Evolutionary conservation across 306 rosid genomes (phyloP).

Genomic region (Begonia loranthoides): DNA sequence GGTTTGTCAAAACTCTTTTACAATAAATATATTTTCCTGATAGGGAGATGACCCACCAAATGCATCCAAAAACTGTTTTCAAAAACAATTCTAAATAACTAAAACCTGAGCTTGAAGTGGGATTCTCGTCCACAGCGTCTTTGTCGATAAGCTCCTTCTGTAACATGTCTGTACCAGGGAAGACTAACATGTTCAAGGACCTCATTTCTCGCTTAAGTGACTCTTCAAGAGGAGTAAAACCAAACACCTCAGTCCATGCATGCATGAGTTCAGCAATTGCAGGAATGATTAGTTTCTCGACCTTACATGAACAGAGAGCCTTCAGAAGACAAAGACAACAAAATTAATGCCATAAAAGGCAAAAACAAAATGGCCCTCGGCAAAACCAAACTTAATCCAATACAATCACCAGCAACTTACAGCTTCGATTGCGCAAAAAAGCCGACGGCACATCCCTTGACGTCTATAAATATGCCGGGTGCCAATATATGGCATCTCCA

Average conservation of each 20-base stretch:
- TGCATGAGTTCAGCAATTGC: slow-evolving; percentile 79
- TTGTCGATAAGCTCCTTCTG: slow-evolving; percentile 54
- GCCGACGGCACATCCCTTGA: slow-evolving; percentile 98
- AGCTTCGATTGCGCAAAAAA: slow-evolving; percentile 73
- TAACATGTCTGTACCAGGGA: slow-evolving; percentile 96
- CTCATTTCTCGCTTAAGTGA: slow-evolving; percentile 63
- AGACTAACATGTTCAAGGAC: slow-evolving; percentile 76
- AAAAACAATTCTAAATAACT: background rate
- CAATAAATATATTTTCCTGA: too few species aligned
- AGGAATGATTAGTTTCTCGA: slow-evolving; percentile 84
- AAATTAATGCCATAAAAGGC: background rate
- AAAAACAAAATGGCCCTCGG: slow-evolving; percentile 1
- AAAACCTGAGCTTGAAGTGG: slow-evolving; percentile 22
- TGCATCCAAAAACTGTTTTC: too few species aligned
- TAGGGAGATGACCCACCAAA: too few species aligned
- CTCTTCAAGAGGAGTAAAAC: slow-evolving; percentile 63
- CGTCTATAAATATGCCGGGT: slow-evolving; percentile 91
- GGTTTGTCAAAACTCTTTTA: too few species aligned
- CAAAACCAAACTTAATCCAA: slow-evolving; percentile 1
- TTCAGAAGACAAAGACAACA: slow-evolving; percentile 21
- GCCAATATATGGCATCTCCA: slow-evolving; percentile 98
- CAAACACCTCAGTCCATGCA: slow-evolving; percentile 75
- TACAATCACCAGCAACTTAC: slow-evolving; percentile 19
- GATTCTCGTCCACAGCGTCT: slow-evolving; percentile 31
- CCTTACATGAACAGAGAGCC: slow-evolving; percentile 68